These are phyloP conservation scores for Cryphonectria radicalis DNA, from an alignment of 2,329 filamentous ascomycete genomes.

Conservation along the genomic window DNA sequence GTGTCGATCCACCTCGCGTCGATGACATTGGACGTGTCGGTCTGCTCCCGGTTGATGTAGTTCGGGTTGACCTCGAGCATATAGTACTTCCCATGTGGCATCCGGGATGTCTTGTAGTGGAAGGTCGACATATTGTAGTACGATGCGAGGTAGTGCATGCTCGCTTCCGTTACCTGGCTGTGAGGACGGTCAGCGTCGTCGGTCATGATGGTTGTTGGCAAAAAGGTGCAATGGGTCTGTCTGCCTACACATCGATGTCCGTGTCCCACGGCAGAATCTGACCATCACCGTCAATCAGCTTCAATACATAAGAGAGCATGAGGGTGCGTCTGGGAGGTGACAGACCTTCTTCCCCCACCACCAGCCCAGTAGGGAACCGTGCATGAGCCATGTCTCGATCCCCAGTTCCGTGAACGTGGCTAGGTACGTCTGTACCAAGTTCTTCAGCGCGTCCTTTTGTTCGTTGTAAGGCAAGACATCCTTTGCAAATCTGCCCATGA, in stretches of 20 bases:
- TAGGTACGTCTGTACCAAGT: constrained; percentile 74
- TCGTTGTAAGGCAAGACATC: constrained; percentile 55
- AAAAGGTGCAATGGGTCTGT: background rate
- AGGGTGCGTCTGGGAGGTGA: background rate
- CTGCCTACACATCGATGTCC: constrained; percentile 67
- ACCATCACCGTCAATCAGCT: constrained; percentile 40
- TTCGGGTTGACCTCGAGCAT: constrained; percentile 55
- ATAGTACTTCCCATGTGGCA: constrained; percentile 47
- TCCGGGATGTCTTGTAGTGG: constrained; percentile 46
- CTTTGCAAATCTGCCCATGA: constrained; percentile 41
- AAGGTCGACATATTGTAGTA: constrained; percentile 65
- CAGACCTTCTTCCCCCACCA: constrained; percentile 71
- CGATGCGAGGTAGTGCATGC: constrained; percentile 67
- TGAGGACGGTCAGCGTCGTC: background rate
- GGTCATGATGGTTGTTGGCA: background rate
- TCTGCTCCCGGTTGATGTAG: constrained; percentile 43
- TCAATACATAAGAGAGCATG: background rate
- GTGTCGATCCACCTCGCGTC: constrained; percentile 57
- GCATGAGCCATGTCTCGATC: constrained; percentile 81
- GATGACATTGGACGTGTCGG: constrained; percentile 48
- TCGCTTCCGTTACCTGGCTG: constrained; percentile 66
- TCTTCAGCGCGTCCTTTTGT: constrained; percentile 63
- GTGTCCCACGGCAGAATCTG: constrained; percentile 75
- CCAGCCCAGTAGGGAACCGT: constrained; percentile 84
- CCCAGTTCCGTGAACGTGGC: constrained; percentile 67